Percentiles rank a stretch among this genome's conserved stretches.
phyloP scores from a whole-genome alignment of 805 yeast genomes.

The Brettanomyces sp. region DNA sequence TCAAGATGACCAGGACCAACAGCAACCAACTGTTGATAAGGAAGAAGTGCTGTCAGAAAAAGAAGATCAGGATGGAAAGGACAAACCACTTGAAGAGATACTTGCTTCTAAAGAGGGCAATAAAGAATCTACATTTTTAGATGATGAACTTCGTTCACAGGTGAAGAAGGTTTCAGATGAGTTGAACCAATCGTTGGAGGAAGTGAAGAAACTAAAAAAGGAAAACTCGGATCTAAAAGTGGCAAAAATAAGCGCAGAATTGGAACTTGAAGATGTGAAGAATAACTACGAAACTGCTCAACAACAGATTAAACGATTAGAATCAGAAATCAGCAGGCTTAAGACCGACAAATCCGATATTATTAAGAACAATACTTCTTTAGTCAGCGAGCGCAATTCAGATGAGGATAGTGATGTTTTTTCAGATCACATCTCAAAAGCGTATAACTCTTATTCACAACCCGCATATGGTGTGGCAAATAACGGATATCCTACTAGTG shows the following conservation, averaged over 20 bases:
- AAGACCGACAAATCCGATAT: slow-evolving; percentile 19
- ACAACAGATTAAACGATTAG: slow-evolving; percentile 15
- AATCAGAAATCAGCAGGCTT: slow-evolving; percentile 21
- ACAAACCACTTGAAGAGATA: slow-evolving; percentile 11
- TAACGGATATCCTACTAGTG: not conserved
- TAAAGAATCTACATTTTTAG: slow-evolving; percentile 16
- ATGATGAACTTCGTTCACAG: slow-evolving; percentile 23
- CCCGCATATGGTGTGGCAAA: too few species aligned
- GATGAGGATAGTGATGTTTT: slow-evolving; percentile 14
- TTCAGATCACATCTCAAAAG: not conserved
- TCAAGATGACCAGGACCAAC: not conserved
- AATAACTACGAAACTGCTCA: slow-evolving; percentile 25
- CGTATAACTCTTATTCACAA: too few species aligned
- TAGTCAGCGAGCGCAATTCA: slow-evolving; percentile 4
- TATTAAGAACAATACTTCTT: too few species aligned
- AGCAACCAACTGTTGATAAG: not conserved
- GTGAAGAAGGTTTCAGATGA: slow-evolving; percentile 25
- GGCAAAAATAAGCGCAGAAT: slow-evolving; percentile 24
- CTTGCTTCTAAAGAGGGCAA: slow-evolving; percentile 7
- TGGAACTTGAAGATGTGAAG: slow-evolving; percentile 28
- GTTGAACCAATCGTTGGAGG: slow-evolving; percentile 10
- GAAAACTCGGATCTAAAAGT: slow-evolving; percentile 21
- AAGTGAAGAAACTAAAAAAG: slow-evolving; percentile 7
- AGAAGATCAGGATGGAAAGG: not conserved
- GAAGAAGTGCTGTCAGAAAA: not conserved